Evolutionary conservation across 768 basidiomycete species (phyloP), one percentile per base, ranked within the genome.

Genomic region (Fomitopsis pulvina): DNA sequence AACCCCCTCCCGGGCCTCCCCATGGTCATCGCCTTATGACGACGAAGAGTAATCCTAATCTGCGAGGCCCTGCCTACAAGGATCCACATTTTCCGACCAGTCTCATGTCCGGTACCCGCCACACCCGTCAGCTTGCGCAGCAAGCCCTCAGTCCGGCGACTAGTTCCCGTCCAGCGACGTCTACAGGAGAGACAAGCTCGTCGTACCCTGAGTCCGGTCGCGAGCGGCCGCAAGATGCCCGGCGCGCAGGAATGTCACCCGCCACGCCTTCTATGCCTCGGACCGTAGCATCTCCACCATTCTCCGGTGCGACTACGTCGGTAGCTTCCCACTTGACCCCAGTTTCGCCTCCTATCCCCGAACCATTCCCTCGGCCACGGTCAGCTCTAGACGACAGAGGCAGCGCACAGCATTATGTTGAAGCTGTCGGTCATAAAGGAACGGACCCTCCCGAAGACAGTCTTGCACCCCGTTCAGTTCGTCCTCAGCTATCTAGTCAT

Each of bases 11-110:
- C 61, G 2, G 59, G 69, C 1, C 65, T 72, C 4, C 48, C 68
- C 56, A 32, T 67, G 63, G 52, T 32, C 54, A 49, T 49, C 66
- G 68, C 41, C 58, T 68, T 41, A 51, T 63, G 41, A 48, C 30
- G 55, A 60, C 76, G n/a, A 81, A 80, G 64, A 85, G 81, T 56
- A 77, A 82, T 73, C 76, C 76, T 53, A 78, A 78, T 52, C 67
- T 80, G 41, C 68, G 72, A 40, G 67, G n/a, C n/a, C n/a, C 64
- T 41, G 54, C 55, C 18, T 63, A 60, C 27, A 65, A 61, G 32
- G 56, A 57, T 39, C 68, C 44, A 37, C 32, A 25, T n/a, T 12
- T 71, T 51, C 69, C 71, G 5, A 37, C 62, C 9, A 68, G 51
- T 34, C 54, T 72, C 20, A 65, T 66, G 57, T 64, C 72, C 45